These are phyloP conservation scores for Cystofilobasidium macerans DNA, from an alignment of 768 basidiomycete species.

Conservation along the genomic window DNA sequence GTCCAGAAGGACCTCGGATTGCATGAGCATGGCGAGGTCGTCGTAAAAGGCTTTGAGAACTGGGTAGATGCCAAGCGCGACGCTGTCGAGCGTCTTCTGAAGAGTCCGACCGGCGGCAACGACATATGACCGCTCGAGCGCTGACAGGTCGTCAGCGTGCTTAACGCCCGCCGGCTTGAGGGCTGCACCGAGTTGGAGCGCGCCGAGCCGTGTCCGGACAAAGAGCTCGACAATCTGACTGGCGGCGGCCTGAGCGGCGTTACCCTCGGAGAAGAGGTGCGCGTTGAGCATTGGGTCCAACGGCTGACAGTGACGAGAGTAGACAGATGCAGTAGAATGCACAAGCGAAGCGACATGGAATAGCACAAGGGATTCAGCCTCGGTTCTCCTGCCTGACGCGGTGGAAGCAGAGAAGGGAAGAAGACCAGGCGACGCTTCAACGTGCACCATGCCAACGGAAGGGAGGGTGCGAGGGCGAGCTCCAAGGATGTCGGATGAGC, in stretches of 20 bases:
- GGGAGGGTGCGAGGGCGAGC: slow-evolving; percentile 10
- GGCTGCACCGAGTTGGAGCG: neutral
- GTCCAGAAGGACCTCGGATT: neutral
- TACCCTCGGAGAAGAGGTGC: slow-evolving; percentile 13
- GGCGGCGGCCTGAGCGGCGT: neutral
- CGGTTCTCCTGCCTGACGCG: neutral
- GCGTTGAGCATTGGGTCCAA: slow-evolving; percentile 46
- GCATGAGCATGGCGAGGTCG: neutral
- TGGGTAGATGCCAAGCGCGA: slow-evolving; percentile 18
- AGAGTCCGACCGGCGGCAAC: slow-evolving; percentile 21
- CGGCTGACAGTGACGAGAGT: slow-evolving; percentile 41
- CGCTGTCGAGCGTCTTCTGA: slow-evolving; percentile 12
- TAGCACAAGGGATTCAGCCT: slow-evolving; percentile 1
- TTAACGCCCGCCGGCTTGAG: slow-evolving; percentile 9
- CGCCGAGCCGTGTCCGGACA: slow-evolving; percentile 9
- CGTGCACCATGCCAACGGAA: neutral
- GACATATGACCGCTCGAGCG: slow-evolving; percentile 24
- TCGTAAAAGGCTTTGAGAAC: slow-evolving; percentile 23
- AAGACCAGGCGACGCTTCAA: slow-evolving; percentile 1
- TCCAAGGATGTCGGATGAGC: slow-evolving; percentile 21
- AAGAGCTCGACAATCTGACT: slow-evolving; percentile 22
- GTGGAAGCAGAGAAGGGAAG: neutral
- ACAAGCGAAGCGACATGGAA: neutral
- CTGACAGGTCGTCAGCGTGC: slow-evolving; percentile 18
- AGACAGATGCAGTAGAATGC: neutral